phyloP scores from a whole-genome alignment of 2,329 filamentous ascomycete species.

The Diaporthe longicolla region DNA sequence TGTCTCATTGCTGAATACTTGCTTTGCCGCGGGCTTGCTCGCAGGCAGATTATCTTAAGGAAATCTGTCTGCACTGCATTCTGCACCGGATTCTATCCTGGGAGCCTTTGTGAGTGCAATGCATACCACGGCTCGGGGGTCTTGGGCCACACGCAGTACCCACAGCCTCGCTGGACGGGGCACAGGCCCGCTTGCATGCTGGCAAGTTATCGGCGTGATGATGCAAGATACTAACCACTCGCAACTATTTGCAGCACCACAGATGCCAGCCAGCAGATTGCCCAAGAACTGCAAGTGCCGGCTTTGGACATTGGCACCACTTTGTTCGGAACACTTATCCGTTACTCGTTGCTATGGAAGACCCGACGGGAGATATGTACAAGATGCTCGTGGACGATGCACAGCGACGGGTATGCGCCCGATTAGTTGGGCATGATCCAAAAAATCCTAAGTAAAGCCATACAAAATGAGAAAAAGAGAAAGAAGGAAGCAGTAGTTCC shows the following conservation, averaged over 20 bases:
- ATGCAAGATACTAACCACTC: conserved; percentile 17
- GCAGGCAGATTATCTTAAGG: neutral
- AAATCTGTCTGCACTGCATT: neutral
- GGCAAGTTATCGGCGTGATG: neutral
- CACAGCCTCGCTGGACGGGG: neutral
- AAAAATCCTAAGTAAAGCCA: neutral
- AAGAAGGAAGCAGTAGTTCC: conserved; percentile 34
- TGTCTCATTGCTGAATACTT: neutral
- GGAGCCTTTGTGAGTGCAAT: neutral
- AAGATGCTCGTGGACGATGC: conserved; percentile 12
- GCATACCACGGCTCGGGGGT: neutral
- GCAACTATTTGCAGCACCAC: neutral
- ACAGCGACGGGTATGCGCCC: conserved; percentile 2
- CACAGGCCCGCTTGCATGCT: conserved; percentile 7
- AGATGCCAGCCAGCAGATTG: neutral
- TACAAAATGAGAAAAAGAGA: neutral
- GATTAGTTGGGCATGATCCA: neutral
- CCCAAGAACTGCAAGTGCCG: conserved; percentile 3
- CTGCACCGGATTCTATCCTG: conserved; percentile 9
- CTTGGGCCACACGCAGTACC: neutral
- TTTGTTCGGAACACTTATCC: conserved; percentile 10
- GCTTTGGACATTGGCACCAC: conserved; percentile 1
- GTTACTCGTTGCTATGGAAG: conserved; percentile 8
- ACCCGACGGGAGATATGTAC: conserved; percentile 26
- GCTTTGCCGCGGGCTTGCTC: neutral